Evolutionary conservation across 2,329 filamentous ascomycete species (phyloP).

Genomic region (Aspergillus udagawae): DNA sequence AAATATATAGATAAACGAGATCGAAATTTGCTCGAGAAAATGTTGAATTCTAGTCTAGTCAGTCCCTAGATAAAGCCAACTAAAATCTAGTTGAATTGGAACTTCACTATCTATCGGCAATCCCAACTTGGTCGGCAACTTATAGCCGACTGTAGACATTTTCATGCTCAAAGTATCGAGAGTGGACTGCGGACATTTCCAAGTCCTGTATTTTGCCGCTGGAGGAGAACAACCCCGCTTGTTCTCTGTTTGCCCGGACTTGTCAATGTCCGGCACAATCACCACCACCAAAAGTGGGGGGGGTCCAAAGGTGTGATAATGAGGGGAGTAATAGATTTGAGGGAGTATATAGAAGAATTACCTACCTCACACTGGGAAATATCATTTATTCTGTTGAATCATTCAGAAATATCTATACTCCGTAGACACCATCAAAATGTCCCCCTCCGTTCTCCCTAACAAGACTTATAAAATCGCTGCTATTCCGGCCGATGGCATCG

Average conservation of each 20-base stretch:
- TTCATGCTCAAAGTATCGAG: too few relatives aligned
- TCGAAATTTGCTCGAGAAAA: too few relatives aligned
- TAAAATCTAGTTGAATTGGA: too few relatives aligned
- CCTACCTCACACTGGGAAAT: not conserved
- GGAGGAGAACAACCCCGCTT: not conserved
- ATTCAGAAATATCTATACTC: not conserved
- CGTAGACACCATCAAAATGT: not conserved
- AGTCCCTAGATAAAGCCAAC: too few relatives aligned
- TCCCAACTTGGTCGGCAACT: too few relatives aligned
- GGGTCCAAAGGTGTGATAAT: too few relatives aligned
- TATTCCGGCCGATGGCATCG: conserved; percentile 68
- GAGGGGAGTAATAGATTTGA: too few relatives aligned
- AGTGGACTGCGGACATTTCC: too few relatives aligned
- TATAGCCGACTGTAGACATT: too few relatives aligned
- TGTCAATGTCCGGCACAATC: not conserved
- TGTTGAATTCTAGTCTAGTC: too few relatives aligned
- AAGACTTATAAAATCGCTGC: conserved; percentile 53
- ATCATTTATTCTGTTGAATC: not conserved
- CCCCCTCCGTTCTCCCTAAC: not conserved
- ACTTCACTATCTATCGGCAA: too few relatives aligned
- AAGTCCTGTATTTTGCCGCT: not conserved
- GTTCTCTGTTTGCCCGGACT: not conserved
- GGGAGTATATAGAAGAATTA: not conserved
- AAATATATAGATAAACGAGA: too few relatives aligned
- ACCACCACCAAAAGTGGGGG: not conserved